phyloP scores from a whole-genome alignment of 371 early-diverging fungal species.

The Phascolomyces articulosus region DNA sequence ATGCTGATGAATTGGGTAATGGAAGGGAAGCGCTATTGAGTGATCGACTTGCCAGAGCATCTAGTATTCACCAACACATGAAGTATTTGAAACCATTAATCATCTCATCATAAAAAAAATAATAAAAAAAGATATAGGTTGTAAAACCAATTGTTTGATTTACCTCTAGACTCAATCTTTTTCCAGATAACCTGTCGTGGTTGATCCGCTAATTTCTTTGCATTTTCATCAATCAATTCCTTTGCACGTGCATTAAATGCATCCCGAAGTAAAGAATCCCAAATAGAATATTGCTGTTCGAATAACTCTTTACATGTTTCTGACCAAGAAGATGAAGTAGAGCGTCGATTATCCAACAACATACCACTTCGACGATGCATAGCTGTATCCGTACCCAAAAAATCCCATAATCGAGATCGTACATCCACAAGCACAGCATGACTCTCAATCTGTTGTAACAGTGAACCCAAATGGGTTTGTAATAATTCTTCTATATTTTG shows the following conservation, averaged over 20 bases:
- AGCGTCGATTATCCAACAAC: slow-evolving; percentile 14
- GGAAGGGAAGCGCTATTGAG: slow-evolving; percentile 13
- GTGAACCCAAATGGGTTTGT: slow-evolving; percentile 21
- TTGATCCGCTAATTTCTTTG: slow-evolving; percentile 36
- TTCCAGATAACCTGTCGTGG: slow-evolving; percentile 38
- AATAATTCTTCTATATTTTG: slow-evolving; percentile 25
- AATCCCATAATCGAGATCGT: slow-evolving; percentile 38
- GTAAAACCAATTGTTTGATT: background rate
- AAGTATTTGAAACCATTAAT: too few relatives aligned
- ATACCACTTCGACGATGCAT: slow-evolving; percentile 11
- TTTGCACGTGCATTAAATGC: slow-evolving; percentile 41
- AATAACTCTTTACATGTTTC: slow-evolving; percentile 26
- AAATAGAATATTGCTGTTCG: slow-evolving; percentile 34
- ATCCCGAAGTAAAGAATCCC: slow-evolving; percentile 40
- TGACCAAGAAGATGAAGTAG: slow-evolving; percentile 16
- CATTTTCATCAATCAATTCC: slow-evolving; percentile 30
- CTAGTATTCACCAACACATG: too few relatives aligned
- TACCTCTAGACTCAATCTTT: slow-evolving; percentile 18
- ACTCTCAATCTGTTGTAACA: slow-evolving; percentile 38
- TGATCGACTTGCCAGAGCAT: slow-evolving; percentile 21
- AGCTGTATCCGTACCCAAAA: slow-evolving; percentile 25
- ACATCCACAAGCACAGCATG: slow-evolving; percentile 35
- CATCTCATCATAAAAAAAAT: too few relatives aligned
- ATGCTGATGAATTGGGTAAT: slow-evolving; percentile 30
- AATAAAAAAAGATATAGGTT: too few relatives aligned